A percentile compares a stretch with the other conserved stretches of the same genome.
These are phyloP conservation scores for Chrysoporthe puriensis DNA, from an alignment of 2,329 filamentous ascomycete genomes.

Conservation along the genomic window DNA sequence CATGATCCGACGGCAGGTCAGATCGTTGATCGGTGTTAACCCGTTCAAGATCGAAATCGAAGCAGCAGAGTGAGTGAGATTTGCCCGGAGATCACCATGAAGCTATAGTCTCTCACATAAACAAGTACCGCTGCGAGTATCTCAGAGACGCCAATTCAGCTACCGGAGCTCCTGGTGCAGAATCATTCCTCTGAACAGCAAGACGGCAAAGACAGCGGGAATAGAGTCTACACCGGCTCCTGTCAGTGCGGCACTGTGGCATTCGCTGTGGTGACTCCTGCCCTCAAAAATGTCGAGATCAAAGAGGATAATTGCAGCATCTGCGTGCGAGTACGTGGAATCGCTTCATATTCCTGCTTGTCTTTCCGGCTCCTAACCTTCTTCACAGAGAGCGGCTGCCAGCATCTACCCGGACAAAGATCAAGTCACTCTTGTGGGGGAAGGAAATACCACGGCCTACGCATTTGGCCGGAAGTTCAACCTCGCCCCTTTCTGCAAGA, in stretches of 20 bases:
- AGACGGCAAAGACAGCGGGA: neutral
- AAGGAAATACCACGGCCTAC: slow-evolving; percentile 36
- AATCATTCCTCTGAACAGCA: neutral
- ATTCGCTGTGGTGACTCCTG: slow-evolving; percentile 29
- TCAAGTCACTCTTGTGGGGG: slow-evolving; percentile 35
- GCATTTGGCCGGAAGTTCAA: slow-evolving; percentile 33
- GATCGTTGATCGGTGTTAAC: slow-evolving; percentile 33
- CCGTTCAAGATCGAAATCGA: slow-evolving; percentile 33
- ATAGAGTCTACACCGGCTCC: slow-evolving; percentile 31
- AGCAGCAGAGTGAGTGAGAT: slow-evolving; percentile 18
- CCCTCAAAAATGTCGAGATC: slow-evolving; percentile 44
- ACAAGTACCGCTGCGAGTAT: slow-evolving; percentile 16
- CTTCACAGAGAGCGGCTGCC: slow-evolving; percentile 34
- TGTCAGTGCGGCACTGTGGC: slow-evolving; percentile 36
- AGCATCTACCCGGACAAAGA: slow-evolving; percentile 36
- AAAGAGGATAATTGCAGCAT: slow-evolving; percentile 45
- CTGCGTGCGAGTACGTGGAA: slow-evolving; percentile 34
- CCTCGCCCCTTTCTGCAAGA: slow-evolving; percentile 34
- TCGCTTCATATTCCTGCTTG: neutral
- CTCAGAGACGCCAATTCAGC: neutral
- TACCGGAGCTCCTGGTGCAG: neutral
- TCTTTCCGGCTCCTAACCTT: neutral
- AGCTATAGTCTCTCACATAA: neutral
- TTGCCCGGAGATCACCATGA: accelerated
- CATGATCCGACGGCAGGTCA: slow-evolving; percentile 7